A percentile compares a stretch with the other conserved stretches of the same genome.
phyloP scores from a whole-genome alignment of 73 alveolate genomes.

The Paramecium primaurelia region DNA sequence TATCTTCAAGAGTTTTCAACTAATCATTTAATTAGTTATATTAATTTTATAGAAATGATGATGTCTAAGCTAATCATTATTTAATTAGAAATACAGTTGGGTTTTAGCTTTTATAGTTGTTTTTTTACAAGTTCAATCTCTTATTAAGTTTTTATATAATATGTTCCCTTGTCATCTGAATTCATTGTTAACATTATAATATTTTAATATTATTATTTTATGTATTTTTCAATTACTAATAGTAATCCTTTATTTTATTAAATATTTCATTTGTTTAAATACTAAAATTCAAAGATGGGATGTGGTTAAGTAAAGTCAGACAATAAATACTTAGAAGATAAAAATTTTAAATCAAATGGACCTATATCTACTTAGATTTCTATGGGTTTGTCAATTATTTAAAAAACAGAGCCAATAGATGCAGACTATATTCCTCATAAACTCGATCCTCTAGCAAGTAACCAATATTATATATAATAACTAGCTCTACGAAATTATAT shows the following conservation, averaged over 20 bases:
- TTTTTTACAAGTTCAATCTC: slow-evolving; percentile 56
- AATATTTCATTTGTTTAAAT: background rate
- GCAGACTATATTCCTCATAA: background rate
- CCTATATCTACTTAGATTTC: background rate
- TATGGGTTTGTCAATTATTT: background rate
- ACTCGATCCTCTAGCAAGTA: background rate
- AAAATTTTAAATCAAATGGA: background rate
- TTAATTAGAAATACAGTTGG: background rate
- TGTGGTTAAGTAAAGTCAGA: background rate
- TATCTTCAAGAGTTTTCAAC: background rate
- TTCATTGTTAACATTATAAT: background rate
- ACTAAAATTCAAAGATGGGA: background rate
- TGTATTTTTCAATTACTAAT: background rate
- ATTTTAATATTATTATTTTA: background rate
- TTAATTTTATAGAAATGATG: background rate
- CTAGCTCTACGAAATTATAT: background rate
- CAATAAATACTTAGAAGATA: background rate
- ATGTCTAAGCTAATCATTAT: background rate
- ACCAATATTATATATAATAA: background rate
- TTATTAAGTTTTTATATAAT: background rate
- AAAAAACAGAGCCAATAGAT: background rate
- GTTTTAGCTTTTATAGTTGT: slow-evolving; percentile 8
- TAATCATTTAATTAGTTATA: slow-evolving; percentile 11
- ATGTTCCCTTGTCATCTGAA: background rate
- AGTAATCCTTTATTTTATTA: background rate